Conservation (phyloP, 1,139 yeast species). For the Kurtzmaniella quercitrusa region DNA sequence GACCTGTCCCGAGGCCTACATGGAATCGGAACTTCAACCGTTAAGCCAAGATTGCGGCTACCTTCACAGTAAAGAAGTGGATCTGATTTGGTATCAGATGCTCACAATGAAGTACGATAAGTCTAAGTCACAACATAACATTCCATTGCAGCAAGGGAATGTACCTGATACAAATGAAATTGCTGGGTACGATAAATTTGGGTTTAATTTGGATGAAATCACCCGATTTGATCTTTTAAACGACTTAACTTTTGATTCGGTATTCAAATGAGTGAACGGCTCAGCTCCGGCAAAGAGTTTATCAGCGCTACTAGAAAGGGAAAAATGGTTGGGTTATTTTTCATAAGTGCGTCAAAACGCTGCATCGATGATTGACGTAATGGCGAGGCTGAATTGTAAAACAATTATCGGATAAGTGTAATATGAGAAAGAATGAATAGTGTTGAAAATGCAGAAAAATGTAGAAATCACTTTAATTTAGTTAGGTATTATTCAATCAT, state of each 20-base stretch:
- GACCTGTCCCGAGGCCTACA: background rate
- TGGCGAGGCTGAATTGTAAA: too few relatives aligned
- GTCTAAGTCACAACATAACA: background rate
- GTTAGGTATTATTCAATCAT: too few relatives aligned
- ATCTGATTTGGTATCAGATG: constrained; percentile 38
- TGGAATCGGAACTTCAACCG: background rate
- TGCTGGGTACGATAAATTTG: constrained; percentile 8
- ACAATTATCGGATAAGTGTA: too few relatives aligned
- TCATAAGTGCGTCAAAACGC: too few relatives aligned
- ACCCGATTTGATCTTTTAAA: constrained; percentile 21
- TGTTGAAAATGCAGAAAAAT: too few relatives aligned
- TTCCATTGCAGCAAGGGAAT: background rate
- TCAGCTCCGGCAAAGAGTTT: too few relatives aligned
- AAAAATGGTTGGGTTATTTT: background rate
- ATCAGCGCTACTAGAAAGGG: too few relatives aligned
- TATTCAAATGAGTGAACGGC: constrained; percentile 7
- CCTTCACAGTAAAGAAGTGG: constrained; percentile 32
- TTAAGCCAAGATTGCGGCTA: constrained; percentile 13
- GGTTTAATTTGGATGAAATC: constrained; percentile 15
- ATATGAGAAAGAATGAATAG: too few relatives aligned
- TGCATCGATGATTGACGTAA: too few relatives aligned
- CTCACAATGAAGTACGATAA: constrained; percentile 28
- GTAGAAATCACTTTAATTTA: too few relatives aligned
- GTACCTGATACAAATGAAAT: background rate
- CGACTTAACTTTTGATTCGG: constrained; percentile 20